phyloP scores from a whole-genome alignment of 176 grass and related monocot species.

The Rhynchospora tenuis region DNA sequence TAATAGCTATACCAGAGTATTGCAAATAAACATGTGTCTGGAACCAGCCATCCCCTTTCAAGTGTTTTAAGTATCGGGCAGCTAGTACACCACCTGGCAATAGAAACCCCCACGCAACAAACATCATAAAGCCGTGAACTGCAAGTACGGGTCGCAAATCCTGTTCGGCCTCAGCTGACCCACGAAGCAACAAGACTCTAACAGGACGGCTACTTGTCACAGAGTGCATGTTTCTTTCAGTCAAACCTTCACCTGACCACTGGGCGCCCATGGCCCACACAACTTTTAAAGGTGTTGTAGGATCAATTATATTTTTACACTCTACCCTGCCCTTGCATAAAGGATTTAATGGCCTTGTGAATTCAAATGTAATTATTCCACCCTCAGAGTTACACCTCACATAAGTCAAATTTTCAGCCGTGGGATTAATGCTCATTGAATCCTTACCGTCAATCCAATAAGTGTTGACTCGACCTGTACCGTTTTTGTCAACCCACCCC shows the following conservation, averaged over 20 bases:
- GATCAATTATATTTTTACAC: constrained; percentile 74
- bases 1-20: constrained; percentile 58
- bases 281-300: constrained; percentile 65
- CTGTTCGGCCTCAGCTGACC: constrained; percentile 65
- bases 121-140: constrained; percentile 97
- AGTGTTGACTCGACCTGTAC: constrained; percentile 48
- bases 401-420: constrained; percentile 62
- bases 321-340: constrained; percentile 60
- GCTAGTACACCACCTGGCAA: constrained; percentile 61
- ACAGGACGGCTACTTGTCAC: constrained; percentile 64
- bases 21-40: constrained; percentile 73
- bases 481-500: constrained; percentile 71
- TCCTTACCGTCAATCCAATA: constrained; percentile 76
- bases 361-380: constrained; percentile 64
- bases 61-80: constrained; percentile 70
- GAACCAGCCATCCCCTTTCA: constrained; percentile 66
- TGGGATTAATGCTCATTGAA: constrained; percentile 48
- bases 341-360: constrained; percentile 52
- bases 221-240: constrained; percentile 69
- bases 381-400: constrained; percentile 54
- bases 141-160: constrained; percentile 68
- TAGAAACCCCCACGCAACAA: constrained; percentile 74
- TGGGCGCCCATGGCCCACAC: constrained; percentile 80
- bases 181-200: constrained; percentile 45
- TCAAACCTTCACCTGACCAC: constrained; percentile 50